Conservation (phyloP, 2,329 filamentous ascomycete genomes). For the Epichloe sibirici region DNA sequence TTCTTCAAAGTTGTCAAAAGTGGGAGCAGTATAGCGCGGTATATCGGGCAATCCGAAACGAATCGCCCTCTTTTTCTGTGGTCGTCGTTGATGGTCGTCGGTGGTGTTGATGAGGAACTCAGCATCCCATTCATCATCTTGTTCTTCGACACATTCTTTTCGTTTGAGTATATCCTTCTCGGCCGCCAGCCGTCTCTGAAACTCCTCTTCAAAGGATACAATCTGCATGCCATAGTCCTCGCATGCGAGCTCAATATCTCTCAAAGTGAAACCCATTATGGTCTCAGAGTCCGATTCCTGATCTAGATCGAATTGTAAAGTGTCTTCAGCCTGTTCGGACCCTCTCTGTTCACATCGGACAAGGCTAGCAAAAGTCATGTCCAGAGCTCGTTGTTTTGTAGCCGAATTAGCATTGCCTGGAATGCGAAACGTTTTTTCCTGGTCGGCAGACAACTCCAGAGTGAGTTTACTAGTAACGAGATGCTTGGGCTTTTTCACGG, state of each 20-base stretch:
- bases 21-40: conserved; percentile 50
- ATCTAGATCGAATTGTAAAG: conserved; percentile 33
- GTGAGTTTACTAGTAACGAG: conserved; percentile 79
- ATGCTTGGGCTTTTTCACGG: conserved; percentile 66
- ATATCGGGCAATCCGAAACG: conserved; percentile 47
- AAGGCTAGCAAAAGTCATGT: conserved; percentile 35
- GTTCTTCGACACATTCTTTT: conserved; percentile 21
- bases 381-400: conserved; percentile 40
- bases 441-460: conserved; percentile 74
- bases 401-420: conserved; percentile 45
- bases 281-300: conserved; percentile 48
- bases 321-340: conserved; percentile 20
- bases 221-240: conserved; percentile 70
- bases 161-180: conserved; percentile 20
- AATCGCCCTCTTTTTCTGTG: conserved; percentile 57
- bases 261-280: conserved; percentile 62
- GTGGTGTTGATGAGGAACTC: conserved; percentile 43
- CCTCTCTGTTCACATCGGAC: conserved; percentile 32
- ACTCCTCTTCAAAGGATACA: conserved; percentile 30
- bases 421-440: conserved; percentile 77
- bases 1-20: conserved; percentile 70
- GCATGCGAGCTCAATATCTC: conserved; percentile 75
- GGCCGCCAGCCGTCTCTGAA: conserved; percentile 19
- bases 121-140: conserved; percentile 51
- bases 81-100: conserved; percentile 32